A percentile compares a stretch with the other conserved stretches of the same genome.
These are phyloP conservation scores for Rehmannia glutinosa DNA, from an alignment of 257 asterid genomes.

Conservation along the genomic window DNA sequence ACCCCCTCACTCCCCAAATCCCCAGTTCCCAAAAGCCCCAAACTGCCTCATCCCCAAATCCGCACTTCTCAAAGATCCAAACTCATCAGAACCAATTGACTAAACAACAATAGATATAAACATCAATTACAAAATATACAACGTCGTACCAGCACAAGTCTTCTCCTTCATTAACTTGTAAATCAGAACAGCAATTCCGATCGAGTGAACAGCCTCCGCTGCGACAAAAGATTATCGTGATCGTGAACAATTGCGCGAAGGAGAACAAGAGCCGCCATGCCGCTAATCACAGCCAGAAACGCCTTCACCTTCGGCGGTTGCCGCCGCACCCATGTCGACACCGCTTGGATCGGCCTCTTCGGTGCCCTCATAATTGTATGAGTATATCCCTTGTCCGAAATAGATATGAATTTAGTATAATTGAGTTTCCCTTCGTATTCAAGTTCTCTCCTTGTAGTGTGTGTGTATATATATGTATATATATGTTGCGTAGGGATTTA, in stretches of 20 bases:
- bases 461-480: not conserved
- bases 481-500: not conserved
- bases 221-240: constrained; percentile 74
- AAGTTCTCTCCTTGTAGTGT: no score
- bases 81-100: not conserved
- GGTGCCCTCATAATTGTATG: constrained; percentile 39
- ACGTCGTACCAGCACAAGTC: constrained; percentile 62
- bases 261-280: constrained; percentile 62
- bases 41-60: constrained; percentile 5
- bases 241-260: constrained; percentile 71
- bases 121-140: not conserved
- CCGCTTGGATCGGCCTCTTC: constrained; percentile 65
- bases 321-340: constrained; percentile 62
- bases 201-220: constrained; percentile 77
- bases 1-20: not conserved
- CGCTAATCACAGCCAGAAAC: constrained; percentile 61
- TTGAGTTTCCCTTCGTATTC: no score
- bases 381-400: not conserved
- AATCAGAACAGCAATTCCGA: constrained; percentile 67
- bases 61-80: not conserved
- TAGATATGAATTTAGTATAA: no score
- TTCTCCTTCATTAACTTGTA: constrained; percentile 71
- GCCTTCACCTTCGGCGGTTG: constrained; percentile 88
- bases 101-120: not conserved
- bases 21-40: not conserved